Base-by-base conservation (phyloP, 495 filamentous ascomycete genomes). In the Podospora appendiculata region DNA sequence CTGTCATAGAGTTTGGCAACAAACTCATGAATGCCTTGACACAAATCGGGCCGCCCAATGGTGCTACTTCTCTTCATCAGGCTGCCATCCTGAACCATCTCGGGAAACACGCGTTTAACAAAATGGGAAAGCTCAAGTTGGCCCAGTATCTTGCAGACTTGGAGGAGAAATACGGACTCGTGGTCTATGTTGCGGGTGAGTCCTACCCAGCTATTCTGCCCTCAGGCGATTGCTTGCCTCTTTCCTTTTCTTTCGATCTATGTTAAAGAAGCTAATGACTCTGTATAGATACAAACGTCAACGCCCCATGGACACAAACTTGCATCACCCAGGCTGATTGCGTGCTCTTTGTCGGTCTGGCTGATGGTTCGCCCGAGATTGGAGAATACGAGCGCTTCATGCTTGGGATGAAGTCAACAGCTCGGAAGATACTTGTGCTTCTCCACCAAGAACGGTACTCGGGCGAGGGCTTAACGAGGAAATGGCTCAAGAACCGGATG, bases 261-360 rank as follows among this genome's bases (percentile, higher is more conserved):
- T 47, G 45, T 52, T 39, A 9, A 59, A 55, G 47, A 55, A 56
- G 47, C 51, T 44, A 18, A 48, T 65, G 47, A 63, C 53, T 32
- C 11, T 66, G 69, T 70, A 70, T 73, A 81, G 78, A 97, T 61
- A 97, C 92, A 32, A 94, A 84, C 53, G 90, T 96, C 51, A 95
- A 94, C 62, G 82, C 94, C 0, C 93, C 93, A 9, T 98, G 93
- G 93, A 98, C 93, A 3, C 91, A 96, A 65, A 97, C 93, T 1
- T 98, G 93, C 61, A 96, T 98, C 57, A 82, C 85, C 19, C 94
- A 98, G 64, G 94, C 94, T 1, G 93, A 98, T 61, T 95, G 89
- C 54, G 94, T 98, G 41, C 77, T 97, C 6, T 78, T 98, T 13
- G 89, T 98, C 34, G 94, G 89, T 3, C 70, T 96, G 19, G 93